phyloP scores from a whole-genome alignment of 345 rosid species.

The Cardiospermum halicacabum region DNA sequence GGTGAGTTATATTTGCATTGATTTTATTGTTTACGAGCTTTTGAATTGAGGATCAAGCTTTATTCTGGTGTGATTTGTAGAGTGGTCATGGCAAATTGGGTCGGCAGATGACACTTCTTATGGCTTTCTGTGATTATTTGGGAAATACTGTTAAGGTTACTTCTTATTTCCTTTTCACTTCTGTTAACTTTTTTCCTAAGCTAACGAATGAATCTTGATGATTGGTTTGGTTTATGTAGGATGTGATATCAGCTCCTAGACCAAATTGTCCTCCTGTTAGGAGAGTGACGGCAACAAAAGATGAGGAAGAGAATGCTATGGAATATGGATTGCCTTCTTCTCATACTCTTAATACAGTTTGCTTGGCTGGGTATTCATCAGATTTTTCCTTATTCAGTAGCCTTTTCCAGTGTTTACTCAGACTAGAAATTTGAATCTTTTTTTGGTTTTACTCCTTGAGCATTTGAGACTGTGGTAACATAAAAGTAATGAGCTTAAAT shows the following conservation, averaged over 20 bases:
- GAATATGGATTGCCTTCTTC: conserved; percentile 99
- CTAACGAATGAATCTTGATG: conserved; percentile 5
- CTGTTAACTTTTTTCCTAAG: conserved; percentile 3
- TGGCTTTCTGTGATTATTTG: conserved; percentile 90
- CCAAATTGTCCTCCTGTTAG: conserved; percentile 90
- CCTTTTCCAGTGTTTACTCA: neutral
- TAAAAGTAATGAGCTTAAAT: neutral
- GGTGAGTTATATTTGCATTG: conserved; percentile 45
- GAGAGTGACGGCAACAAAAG: conserved; percentile 81
- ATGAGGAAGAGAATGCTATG: conserved; percentile 93
- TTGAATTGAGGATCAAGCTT: neutral
- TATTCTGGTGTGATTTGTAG: conserved; percentile 36
- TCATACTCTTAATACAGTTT: conserved; percentile 90
- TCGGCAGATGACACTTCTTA: conserved; percentile 93
- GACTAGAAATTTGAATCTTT: neutral
- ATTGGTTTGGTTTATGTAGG: conserved; percentile 37
- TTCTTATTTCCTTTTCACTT: neutral
- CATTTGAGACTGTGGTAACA: neutral
- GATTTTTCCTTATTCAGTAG: conserved; percentile 10
- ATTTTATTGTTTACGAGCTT: neutral
- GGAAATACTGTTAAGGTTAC: conserved; percentile 85
- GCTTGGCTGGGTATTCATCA: conserved; percentile 79
- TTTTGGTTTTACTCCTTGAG: neutral
- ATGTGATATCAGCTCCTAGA: conserved; percentile 91
- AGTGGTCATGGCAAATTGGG: conserved; percentile 98